These are phyloP conservation scores for Neurospora sp. DNA, from an alignment of 495 filamentous ascomycete species.

Conservation along the genomic window DNA sequence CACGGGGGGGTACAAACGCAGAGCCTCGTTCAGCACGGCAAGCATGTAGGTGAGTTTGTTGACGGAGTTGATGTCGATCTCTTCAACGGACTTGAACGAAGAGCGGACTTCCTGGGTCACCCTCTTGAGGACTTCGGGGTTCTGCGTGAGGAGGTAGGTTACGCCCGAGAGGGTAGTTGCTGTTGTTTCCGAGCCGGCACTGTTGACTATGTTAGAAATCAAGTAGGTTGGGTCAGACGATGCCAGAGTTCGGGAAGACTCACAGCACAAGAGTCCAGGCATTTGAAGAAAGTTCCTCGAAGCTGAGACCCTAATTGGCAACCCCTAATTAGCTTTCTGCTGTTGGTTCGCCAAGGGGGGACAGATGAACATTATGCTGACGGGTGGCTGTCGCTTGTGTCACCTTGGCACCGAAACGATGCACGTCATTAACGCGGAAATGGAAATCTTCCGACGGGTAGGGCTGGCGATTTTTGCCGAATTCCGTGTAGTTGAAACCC, in stretches of 20 bases:
- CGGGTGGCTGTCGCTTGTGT: not conserved
- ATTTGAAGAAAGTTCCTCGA: slow-evolving; percentile 4
- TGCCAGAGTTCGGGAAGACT: not conserved
- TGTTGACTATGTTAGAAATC: not conserved
- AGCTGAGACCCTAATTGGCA: not conserved
- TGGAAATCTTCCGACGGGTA: not conserved
- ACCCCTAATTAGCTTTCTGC: not conserved
- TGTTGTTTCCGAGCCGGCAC: slow-evolving; percentile 41
- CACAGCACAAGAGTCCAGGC: slow-evolving; percentile 1
- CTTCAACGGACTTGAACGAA: slow-evolving; percentile 30
- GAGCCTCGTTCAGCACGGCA: slow-evolving; percentile 44
- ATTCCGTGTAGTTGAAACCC: not conserved
- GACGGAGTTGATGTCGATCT: slow-evolving; percentile 39
- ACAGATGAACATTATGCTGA: not conserved
- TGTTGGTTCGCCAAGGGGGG: not conserved
- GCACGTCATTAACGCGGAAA: not conserved
- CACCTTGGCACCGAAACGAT: not conserved
- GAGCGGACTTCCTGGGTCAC: slow-evolving; percentile 39
- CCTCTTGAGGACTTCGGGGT: slow-evolving; percentile 28
- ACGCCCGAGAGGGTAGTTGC: slow-evolving; percentile 39
- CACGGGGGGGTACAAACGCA: slow-evolving; percentile 47
- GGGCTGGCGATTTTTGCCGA: not conserved
- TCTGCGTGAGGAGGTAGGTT: slow-evolving; percentile 39
- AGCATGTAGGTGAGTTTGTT: slow-evolving; percentile 39
- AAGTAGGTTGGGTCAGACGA: not conserved